phyloP scores from a whole-genome alignment of 139 green algal genomes.

The Chlorella sp. region DNA sequence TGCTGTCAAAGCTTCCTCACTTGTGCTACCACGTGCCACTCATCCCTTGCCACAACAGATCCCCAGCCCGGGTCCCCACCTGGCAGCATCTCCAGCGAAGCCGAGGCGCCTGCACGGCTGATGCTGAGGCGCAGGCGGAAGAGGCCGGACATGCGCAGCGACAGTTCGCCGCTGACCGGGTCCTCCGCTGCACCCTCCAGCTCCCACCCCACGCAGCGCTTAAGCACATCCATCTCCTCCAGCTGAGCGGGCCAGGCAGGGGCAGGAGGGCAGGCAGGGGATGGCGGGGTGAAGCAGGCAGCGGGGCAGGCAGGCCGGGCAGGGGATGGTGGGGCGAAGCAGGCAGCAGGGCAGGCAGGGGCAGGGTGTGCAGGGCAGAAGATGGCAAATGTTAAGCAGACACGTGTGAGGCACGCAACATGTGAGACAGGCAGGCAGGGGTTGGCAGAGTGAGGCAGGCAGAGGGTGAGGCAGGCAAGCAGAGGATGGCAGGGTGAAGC shows the following conservation, averaged over 20 bases:
- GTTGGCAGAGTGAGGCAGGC: neutral
- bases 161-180: neutral
- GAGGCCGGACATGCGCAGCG: slow-evolving; percentile 29
- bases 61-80: neutral
- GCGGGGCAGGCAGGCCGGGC: neutral
- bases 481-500: no score
- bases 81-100: neutral
- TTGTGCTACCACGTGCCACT: neutral
- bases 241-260: neutral
- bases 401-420: neutral
- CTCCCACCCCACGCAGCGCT: slow-evolving; percentile 37
- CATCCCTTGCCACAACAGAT: neutral
- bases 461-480: neutral
- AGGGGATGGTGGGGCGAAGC: no score
- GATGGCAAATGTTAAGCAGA: no score
- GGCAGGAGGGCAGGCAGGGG: neutral
- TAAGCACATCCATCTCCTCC: slow-evolving; percentile 34
- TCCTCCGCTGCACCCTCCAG: slow-evolving; percentile 17
- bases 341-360: neutral
- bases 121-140: slow-evolving; percentile 39
- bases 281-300: neutral
- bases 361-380: neutral
- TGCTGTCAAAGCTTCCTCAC: neutral
- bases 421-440: neutral
- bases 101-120: neutral